These are phyloP conservation scores for Melampsora larici-populina DNA, from an alignment of 1,284 basidiomycete genomes.

Conservation along the genomic window DNA sequence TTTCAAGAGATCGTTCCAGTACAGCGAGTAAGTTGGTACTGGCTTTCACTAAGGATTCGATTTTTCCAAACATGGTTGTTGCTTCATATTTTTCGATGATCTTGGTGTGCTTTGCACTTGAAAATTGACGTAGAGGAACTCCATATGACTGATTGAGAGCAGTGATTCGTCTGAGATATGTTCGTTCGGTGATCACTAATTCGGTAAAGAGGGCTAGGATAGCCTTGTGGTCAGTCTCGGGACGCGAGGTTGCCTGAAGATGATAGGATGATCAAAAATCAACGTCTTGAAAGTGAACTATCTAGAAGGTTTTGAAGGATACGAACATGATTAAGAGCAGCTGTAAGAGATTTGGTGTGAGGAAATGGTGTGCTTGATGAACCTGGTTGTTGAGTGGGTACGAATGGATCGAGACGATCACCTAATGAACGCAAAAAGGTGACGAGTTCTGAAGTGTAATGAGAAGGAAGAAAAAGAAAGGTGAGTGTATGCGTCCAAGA, in stretches of 20 bases:
- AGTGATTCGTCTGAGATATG: conserved; percentile 70
- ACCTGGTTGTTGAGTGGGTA: conserved; percentile 13
- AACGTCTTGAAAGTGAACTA: neutral
- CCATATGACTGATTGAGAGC: conserved; percentile 60
- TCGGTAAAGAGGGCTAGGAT: conserved; percentile 60
- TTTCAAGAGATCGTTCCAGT: conserved; percentile 10
- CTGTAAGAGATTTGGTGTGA: conserved; percentile 37
- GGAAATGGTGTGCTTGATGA: neutral
- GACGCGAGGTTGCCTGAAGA: conserved; percentile 29
- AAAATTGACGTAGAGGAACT: conserved; percentile 33
- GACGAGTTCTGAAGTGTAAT: conserved; percentile 24
- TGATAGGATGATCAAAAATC: neutral
- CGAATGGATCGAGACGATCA: conserved; percentile 33
- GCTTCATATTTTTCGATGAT: conserved; percentile 42
- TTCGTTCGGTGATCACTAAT: conserved; percentile 69
- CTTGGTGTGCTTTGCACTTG: conserved; percentile 26
- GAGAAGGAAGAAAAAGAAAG: neutral
- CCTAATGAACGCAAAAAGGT: conserved; percentile 39
- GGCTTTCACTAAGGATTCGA: conserved; percentile 23
- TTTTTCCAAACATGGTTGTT: conserved; percentile 41
- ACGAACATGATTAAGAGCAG: conserved; percentile 41
- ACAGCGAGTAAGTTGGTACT: conserved; percentile 6
- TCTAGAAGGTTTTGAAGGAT: neutral
- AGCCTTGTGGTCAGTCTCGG: conserved; percentile 25
- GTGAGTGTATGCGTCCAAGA: neutral